Conservation (phyloP, 805 yeast species). For the Candida golubevii region DNA sequence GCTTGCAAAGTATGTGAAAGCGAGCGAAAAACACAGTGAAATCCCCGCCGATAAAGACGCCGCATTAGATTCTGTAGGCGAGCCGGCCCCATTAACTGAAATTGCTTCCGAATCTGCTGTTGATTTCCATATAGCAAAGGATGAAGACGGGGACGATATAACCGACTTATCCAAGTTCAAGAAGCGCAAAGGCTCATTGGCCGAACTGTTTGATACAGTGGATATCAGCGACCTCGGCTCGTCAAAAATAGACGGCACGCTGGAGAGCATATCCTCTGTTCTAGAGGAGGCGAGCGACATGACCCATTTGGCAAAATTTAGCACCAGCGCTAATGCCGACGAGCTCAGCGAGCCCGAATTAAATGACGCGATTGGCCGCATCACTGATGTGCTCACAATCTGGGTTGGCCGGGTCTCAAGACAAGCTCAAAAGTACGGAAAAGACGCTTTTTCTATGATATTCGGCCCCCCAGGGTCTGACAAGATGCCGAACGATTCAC, state of each 20-base stretch:
- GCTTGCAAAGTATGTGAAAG: neutral
- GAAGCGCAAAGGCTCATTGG: neutral
- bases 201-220: slow-evolving; percentile 1
- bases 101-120: neutral
- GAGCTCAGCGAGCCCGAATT: slow-evolving; percentile 21
- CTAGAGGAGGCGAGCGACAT: neutral
- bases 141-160: slow-evolving; percentile 15
- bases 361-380: slow-evolving; percentile 13
- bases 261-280: neutral
- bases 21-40: neutral
- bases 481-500: slow-evolving; percentile 12
- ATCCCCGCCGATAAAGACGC: neutral
- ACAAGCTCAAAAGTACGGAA: slow-evolving; percentile 3
- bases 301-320: neutral
- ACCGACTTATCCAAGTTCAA: slow-evolving; percentile 3
- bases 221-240: neutral
- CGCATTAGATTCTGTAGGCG: neutral
- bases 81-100: neutral
- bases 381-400: slow-evolving; percentile 20
- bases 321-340: neutral
- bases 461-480: slow-evolving; percentile 19
- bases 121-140: neutral
- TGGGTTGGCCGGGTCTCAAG: slow-evolving; percentile 20
- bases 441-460: slow-evolving; percentile 15
- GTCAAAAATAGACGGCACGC: neutral